Percentiles rank a stretch among this genome's conserved stretches.
Conservation (phyloP, 2,329 filamentous ascomycete genomes). For the Camptophora hylomeconis region DNA sequence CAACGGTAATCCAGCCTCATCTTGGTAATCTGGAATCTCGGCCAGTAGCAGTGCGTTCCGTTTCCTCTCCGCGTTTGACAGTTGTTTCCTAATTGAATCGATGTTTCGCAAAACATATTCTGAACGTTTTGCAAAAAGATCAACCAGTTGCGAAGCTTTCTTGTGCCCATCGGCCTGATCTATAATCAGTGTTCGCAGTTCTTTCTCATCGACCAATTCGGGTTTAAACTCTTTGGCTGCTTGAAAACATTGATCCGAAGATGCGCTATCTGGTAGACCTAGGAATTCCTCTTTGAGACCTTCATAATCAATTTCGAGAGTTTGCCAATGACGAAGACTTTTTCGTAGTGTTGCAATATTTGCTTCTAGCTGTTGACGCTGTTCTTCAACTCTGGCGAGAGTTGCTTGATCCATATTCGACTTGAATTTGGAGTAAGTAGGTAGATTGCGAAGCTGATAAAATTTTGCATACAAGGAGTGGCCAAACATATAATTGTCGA, state of each 20-base stretch:
- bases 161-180: conserved; percentile 35
- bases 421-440: neutral
- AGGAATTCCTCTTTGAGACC: conserved; percentile 71
- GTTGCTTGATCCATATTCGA: conserved; percentile 29
- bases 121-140: conserved; percentile 59
- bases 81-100: conserved; percentile 56
- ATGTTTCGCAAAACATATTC: conserved; percentile 86
- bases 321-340: conserved; percentile 75
- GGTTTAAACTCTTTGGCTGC: conserved; percentile 3
- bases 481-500: too few relatives aligned
- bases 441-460: too few relatives aligned
- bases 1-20: conserved; percentile 61
- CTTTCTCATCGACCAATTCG: conserved; percentile 4
- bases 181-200: conserved; percentile 8
- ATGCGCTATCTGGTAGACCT: conserved; percentile 36
- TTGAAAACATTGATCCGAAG: conserved; percentile 30
- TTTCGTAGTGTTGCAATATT: conserved; percentile 61
- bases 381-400: conserved; percentile 58
- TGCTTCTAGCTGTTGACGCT: conserved; percentile 61
- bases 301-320: conserved; percentile 86
- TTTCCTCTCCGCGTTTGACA: conserved; percentile 56
- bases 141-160: conserved; percentile 45
- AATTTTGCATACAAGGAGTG: too few relatives aligned
- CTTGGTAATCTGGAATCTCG: conserved; percentile 46
- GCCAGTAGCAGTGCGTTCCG: conserved; percentile 50